Percentiles rank a stretch among this genome's conserved stretches.
Conservation (phyloP, 441 rosid species). For the Arabidopsis lyrata region DNA sequence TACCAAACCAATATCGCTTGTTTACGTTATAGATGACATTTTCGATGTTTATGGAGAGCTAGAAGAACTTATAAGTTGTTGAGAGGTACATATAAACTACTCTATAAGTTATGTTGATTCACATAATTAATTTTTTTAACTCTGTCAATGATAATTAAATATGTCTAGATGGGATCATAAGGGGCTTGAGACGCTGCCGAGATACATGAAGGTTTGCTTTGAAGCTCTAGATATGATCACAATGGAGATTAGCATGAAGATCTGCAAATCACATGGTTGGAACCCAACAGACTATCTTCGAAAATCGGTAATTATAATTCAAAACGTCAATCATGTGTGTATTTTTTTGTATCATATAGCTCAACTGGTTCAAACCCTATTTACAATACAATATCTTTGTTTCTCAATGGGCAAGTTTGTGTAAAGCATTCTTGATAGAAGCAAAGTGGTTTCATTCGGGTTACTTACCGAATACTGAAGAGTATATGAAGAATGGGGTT, state of each 20-base stretch:
- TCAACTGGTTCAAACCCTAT: not conserved
- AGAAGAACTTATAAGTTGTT: conserved; percentile 57
- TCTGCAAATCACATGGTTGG: conserved; percentile 44
- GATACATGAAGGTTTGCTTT: conserved; percentile 57
- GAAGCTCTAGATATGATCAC: conserved; percentile 58
- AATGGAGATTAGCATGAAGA: conserved; percentile 48
- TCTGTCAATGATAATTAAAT: conserved; percentile 4
- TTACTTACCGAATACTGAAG: not conserved
- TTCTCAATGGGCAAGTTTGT: conserved; percentile 62
- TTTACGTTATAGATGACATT: conserved; percentile 58
- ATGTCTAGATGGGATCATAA: conserved; percentile 55
- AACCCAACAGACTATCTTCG: not conserved
- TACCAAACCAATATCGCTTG: conserved; percentile 53
- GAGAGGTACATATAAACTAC: conserved; percentile 45
- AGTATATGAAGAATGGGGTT: conserved; percentile 5
- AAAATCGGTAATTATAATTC: conserved; percentile 1
- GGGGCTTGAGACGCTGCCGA: conserved; percentile 46
- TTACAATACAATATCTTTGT: not conserved
- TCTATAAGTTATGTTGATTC: not conserved
- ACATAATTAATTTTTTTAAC: not conserved
- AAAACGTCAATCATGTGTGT: not conserved
- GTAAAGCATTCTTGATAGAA: conserved; percentile 52
- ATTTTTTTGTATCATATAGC: not conserved
- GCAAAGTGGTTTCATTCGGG: conserved; percentile 49
- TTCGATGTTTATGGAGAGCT: conserved; percentile 59